A percentile compares a stretch with the other conserved stretches of the same genome.
phyloP scores from a whole-genome alignment of 2,329 filamentous ascomycete genomes.

The Balansia obtecta region DNA sequence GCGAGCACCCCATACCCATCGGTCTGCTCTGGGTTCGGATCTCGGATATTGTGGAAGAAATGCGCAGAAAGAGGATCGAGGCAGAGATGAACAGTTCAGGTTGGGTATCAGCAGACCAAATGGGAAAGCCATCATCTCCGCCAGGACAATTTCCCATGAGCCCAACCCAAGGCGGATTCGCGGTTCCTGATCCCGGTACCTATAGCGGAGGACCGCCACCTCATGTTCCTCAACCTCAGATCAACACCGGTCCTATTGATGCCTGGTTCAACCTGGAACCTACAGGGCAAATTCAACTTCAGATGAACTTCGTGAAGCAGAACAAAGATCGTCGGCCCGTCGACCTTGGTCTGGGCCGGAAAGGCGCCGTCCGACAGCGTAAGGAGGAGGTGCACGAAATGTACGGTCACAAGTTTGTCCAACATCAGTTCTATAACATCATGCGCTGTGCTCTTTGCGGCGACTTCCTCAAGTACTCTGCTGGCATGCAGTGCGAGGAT shows the following conservation, averaged over 20 bases:
- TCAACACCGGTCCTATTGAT: conserved; percentile 56
- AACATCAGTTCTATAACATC: conserved; percentile 99
- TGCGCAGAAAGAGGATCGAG: conserved; percentile 94
- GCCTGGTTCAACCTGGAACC: conserved; percentile 97
- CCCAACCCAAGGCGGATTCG: conserved; percentile 30
- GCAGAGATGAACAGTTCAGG: conserved; percentile 87
- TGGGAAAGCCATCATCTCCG: conserved; percentile 50
- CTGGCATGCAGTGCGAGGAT: conserved; percentile 97
- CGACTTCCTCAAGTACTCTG: conserved; percentile 96
- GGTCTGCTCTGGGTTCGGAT: conserved; percentile 93
- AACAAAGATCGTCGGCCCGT: conserved; percentile 70
- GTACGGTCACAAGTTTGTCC: conserved; percentile 97
- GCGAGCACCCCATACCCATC: conserved; percentile 83
- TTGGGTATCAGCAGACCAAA: conserved; percentile 95
- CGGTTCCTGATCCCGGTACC: conserved; percentile 16
- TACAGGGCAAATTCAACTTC: conserved; percentile 81
- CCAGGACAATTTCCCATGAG: conserved; percentile 46
- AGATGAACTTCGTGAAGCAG: conserved; percentile 86
- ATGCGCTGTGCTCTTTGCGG: conserved; percentile 98
- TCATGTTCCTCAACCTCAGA: conserved; percentile 32
- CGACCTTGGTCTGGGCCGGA: conserved; percentile 82
- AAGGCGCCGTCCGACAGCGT: conserved; percentile 90
- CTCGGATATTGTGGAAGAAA: conserved; percentile 94
- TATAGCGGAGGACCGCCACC: conserved; percentile 19
- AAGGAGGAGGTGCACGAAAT: conserved; percentile 98